Percentiles rank a stretch among this genome's conserved stretches.
These are phyloP conservation scores for Trifolium repens DNA, from an alignment of 306 rosid species.

Conservation along the genomic window DNA sequence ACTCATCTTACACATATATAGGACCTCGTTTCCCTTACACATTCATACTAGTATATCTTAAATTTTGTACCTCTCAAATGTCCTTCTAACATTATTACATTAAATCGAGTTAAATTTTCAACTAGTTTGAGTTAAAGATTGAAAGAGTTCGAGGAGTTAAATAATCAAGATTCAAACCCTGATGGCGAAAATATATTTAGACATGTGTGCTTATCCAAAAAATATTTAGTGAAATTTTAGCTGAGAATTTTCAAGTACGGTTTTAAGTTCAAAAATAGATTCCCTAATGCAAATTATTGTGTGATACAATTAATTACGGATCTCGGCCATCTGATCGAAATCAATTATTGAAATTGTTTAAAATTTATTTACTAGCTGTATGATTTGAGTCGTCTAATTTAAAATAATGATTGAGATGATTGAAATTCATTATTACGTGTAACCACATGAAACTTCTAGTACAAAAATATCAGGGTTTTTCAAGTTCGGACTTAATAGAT, in stretches of 20 bases:
- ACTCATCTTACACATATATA: constrained; percentile 47
- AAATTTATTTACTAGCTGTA: neutral
- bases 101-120: no score
- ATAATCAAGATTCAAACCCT: no score
- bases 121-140: no score
- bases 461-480: no score
- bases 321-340: neutral
- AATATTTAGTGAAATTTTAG: no score
- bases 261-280: no score
- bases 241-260: neutral
- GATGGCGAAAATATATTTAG: no score
- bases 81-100: neutral
- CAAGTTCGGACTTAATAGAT: no score
- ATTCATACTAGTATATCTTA: neutral
- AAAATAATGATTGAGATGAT: neutral
- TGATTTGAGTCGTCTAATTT: neutral
- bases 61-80: neutral
- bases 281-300: neutral
- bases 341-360: neutral
- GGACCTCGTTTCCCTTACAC: constrained; percentile 51
- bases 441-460: no score
- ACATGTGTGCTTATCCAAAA: no score
- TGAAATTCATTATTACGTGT: neutral
- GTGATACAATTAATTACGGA: neutral
- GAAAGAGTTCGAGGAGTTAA: no score